phyloP scores from a whole-genome alignment of 495 filamentous ascomycete species.

The Glarea lozoyensis region DNA sequence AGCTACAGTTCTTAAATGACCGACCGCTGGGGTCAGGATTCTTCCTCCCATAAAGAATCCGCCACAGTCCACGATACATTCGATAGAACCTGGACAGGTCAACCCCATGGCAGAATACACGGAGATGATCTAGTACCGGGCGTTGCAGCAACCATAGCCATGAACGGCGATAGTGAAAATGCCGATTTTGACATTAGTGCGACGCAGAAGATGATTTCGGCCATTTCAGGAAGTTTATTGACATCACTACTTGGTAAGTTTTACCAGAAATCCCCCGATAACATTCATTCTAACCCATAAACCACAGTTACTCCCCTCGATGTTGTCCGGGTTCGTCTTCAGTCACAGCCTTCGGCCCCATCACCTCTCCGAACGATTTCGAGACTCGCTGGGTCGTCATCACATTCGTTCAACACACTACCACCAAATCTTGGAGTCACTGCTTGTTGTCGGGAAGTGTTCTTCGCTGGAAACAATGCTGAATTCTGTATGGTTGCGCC shows the following conservation, averaged over 20 bases:
- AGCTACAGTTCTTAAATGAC: too few species aligned
- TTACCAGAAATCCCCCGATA: too few species aligned
- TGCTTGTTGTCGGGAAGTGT: slow-evolving; percentile 92
- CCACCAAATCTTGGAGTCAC: slow-evolving; percentile 74
- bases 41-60: slow-evolving; percentile 8
- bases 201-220: slow-evolving; percentile 87
- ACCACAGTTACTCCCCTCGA: slow-evolving; percentile 83
- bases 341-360: slow-evolving; percentile 61
- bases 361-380: slow-evolving; percentile 13
- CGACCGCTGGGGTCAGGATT: slow-evolving; percentile 8
- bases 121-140: slow-evolving; percentile 12
- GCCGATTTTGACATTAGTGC: slow-evolving; percentile 56
- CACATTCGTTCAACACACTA: slow-evolving; percentile 22
- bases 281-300: slow-evolving; percentile 13
- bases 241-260: slow-evolving; percentile 78
- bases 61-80: slow-evolving; percentile 16
- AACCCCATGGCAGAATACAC: slow-evolving; percentile 31
- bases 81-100: slow-evolving; percentile 19
- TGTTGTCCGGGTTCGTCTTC: slow-evolving; percentile 89
- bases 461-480: slow-evolving; percentile 84
- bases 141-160: slow-evolving; percentile 14
- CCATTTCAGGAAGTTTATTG: slow-evolving; percentile 79
- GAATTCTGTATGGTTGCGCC: slow-evolving; percentile 67
- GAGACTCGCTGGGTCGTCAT: slow-evolving; percentile 21
- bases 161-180: slow-evolving; percentile 20